These are phyloP conservation scores for Aspergillus nanangensis DNA, from an alignment of 495 filamentous ascomycete genomes.

Conservation along the genomic window DNA sequence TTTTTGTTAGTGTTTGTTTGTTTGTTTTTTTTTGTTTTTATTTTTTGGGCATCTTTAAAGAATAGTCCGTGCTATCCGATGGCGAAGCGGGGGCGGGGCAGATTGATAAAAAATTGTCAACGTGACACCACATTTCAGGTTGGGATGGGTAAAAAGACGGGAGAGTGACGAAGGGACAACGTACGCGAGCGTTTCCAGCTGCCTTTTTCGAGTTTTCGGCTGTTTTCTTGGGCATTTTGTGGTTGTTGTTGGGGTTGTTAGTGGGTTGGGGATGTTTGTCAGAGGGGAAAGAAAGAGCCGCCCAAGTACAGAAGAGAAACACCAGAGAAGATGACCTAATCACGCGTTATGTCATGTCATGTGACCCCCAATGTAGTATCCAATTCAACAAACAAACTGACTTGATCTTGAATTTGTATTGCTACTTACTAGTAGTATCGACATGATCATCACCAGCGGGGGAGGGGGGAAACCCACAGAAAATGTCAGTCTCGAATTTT, in stretches of 20 bases:
- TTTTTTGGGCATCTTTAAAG: not conserved
- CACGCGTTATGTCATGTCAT: no score
- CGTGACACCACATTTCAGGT: not conserved
- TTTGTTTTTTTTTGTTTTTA: not conserved
- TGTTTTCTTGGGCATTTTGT: conserved; percentile 50
- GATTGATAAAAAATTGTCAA: not conserved
- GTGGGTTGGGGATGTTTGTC: conserved; percentile 6
- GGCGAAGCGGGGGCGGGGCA: conserved; percentile 29
- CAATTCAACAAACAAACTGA: no score
- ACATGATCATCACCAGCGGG: no score
- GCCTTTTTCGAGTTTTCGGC: conserved; percentile 85
- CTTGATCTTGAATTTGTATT: no score
- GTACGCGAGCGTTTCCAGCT: conserved; percentile 69
- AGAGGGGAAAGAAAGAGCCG: not conserved
- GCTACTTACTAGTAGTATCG: no score
- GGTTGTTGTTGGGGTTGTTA: not conserved
- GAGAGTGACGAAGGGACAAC: conserved; percentile 15
- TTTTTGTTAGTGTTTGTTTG: conserved; percentile 2
- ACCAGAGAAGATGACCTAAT: no score
- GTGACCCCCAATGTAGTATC: no score
- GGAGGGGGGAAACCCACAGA: no score
- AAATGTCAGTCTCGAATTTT: no score
- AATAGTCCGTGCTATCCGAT: no score
- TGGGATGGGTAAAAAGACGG: not conserved
- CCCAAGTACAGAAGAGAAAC: not conserved